phyloP scores from a whole-genome alignment of 108 stramenopile species.

The Skeletonema potamos region DNA sequence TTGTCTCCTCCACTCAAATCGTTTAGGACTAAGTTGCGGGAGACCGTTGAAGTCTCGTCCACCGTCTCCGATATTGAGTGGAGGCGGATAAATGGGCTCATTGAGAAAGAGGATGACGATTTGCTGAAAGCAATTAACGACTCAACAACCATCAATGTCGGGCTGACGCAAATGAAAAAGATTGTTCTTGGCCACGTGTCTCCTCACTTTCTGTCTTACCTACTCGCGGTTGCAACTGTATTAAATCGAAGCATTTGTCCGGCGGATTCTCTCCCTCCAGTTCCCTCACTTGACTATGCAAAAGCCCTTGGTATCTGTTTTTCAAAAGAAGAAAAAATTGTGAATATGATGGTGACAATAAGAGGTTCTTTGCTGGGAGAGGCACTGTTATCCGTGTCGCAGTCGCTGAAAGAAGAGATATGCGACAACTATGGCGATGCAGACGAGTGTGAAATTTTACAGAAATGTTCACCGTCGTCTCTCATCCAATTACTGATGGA shows the following conservation, averaged over 20 bases:
- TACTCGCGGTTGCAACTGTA: conserved; percentile 61
- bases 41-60: conserved; percentile 47
- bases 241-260: conserved; percentile 81
- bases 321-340: conserved; percentile 34
- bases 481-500: conserved; percentile 63
- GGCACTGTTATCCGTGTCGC: conserved; percentile 38
- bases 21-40: conserved; percentile 38
- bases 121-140: conserved; percentile 30
- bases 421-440: background rate
- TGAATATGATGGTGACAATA: conserved; percentile 66
- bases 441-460: conserved; percentile 26
- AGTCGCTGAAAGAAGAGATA: conserved; percentile 24
- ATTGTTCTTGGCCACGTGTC: conserved; percentile 67
- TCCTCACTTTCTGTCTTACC: conserved; percentile 63
- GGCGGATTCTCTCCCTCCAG: conserved; percentile 80
- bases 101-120: conserved; percentile 38
- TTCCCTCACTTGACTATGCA: conserved; percentile 72
- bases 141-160: conserved; percentile 10
- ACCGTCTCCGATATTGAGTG: conserved; percentile 68
- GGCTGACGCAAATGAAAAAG: background rate
- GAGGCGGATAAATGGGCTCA: conserved; percentile 46
- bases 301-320: conserved; percentile 54
- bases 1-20: conserved; percentile 33
- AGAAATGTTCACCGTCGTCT: conserved; percentile 54
- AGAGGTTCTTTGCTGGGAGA: conserved; percentile 61